A percentile compares a stretch with the other conserved stretches of the same genome.
These are phyloP conservation scores for Leucocoprinus birnbaumii DNA, from an alignment of 768 basidiomycete genomes.

Conservation along the genomic window DNA sequence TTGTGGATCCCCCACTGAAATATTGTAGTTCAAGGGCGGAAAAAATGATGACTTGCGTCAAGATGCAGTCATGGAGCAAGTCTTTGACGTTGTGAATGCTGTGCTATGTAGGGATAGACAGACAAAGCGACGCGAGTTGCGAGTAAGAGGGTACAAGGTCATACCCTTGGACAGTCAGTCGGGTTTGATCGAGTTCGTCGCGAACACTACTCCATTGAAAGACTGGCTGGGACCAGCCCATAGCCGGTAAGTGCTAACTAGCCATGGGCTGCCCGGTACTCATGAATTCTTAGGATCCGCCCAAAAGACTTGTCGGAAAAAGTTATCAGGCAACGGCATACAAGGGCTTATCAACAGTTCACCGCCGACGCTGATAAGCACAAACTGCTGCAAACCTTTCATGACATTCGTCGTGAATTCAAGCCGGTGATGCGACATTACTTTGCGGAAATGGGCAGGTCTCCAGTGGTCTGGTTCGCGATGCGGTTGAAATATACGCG, in stretches of 20 bases:
- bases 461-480: constrained; percentile 87
- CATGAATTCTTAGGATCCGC: constrained; percentile 51
- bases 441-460: constrained; percentile 88
- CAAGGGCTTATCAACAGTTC: constrained; percentile 29
- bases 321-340: constrained; percentile 22
- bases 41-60: constrained; percentile 91
- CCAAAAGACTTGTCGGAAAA: constrained; percentile 45
- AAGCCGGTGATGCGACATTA: constrained; percentile 92
- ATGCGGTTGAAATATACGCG: constrained; percentile 89
- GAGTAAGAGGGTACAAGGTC: constrained; percentile 84
- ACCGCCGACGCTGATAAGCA: constrained; percentile 21
- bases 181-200: constrained; percentile 90
- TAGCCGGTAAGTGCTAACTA: constrained; percentile 37
- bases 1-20: neutral
- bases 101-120: constrained; percentile 73
- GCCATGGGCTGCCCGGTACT: neutral
- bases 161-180: constrained; percentile 78
- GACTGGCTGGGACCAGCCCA: constrained; percentile 68
- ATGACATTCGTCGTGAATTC: constrained; percentile 40
- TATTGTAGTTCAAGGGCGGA: constrained; percentile 82
- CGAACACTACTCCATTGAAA: constrained; percentile 64
- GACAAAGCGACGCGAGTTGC: constrained; percentile 68
- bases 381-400: constrained; percentile 28
- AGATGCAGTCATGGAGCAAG: constrained; percentile 99
- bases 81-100: constrained; percentile 85